Percentiles rank a stretch among this genome's conserved stretches.
Conservation (phyloP, 1,284 basidiomycete genomes). For the Puccinia polysora region DNA sequence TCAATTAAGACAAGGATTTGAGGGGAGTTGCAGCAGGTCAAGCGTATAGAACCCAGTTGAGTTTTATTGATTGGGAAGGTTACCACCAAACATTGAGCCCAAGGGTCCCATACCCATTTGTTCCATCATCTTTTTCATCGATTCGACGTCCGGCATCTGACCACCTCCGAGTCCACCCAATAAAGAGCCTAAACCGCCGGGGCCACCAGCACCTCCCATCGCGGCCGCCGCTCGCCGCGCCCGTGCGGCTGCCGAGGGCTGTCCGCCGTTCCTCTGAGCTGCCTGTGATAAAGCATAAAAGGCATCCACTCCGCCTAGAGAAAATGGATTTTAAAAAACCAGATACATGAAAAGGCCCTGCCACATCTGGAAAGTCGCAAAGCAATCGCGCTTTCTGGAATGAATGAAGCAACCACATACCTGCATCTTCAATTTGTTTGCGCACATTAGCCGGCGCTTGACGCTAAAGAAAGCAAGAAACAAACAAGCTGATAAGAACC, state of each 20-base stretch:
- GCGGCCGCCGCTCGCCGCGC: constrained; percentile 23
- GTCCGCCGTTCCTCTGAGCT: constrained; percentile 22
- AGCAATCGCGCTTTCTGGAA: no score
- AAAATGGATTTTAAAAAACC: neutral
- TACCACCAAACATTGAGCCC: constrained; percentile 29
- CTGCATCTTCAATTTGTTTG: constrained; percentile 41
- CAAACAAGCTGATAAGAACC: neutral
- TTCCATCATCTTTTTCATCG: constrained; percentile 36
- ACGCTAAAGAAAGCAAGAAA: constrained; percentile 14
- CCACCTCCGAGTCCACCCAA: constrained; percentile 20
- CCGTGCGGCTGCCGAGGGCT: constrained; percentile 11
- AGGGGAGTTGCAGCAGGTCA: no score
- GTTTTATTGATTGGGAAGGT: no score
- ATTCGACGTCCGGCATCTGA: constrained; percentile 28
- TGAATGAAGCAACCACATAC: neutral
- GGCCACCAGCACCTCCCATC: constrained; percentile 16
- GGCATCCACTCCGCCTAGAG: constrained; percentile 39
- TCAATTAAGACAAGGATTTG: no score
- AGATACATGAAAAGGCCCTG: no score
- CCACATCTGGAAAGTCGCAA: no score
- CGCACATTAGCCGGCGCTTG: constrained; percentile 37
- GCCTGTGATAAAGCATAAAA: constrained; percentile 41
- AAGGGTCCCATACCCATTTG: constrained; percentile 35
- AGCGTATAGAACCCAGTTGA: no score
- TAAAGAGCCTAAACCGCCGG: no score